Conservation (phyloP, 2,329 filamentous ascomycete genomes). For the Daldinia sp. region DNA sequence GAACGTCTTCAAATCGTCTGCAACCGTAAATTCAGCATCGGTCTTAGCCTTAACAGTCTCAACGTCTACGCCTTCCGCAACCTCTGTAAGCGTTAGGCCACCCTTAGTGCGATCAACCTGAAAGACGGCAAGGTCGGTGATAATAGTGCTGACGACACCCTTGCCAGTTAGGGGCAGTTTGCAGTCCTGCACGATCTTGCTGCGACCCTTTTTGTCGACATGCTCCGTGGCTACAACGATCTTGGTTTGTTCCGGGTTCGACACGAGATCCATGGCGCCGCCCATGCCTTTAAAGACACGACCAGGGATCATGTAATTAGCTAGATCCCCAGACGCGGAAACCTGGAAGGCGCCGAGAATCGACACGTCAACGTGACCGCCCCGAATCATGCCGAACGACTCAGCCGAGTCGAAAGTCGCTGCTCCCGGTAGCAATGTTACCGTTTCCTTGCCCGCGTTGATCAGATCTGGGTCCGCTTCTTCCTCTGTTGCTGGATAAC, state of each 20-base stretch:
- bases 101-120: slow-evolving; percentile 73
- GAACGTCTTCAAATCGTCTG: slow-evolving; percentile 64
- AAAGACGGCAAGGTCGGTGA: slow-evolving; percentile 80
- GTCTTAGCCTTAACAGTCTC: slow-evolving; percentile 79
- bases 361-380: slow-evolving; percentile 85
- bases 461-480: slow-evolving; percentile 83
- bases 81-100: slow-evolving; percentile 74
- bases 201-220: slow-evolving; percentile 74
- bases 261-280: slow-evolving; percentile 79
- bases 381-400: slow-evolving; percentile 88
- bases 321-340: slow-evolving; percentile 80
- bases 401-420: slow-evolving; percentile 83
- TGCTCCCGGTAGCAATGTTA: slow-evolving; percentile 81
- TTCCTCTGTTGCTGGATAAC: slow-evolving; percentile 76
- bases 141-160: slow-evolving; percentile 76
- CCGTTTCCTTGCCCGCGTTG: slow-evolving; percentile 90
- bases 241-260: slow-evolving; percentile 77
- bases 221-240: slow-evolving; percentile 79
- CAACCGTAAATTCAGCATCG: slow-evolving; percentile 74
- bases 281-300: slow-evolving; percentile 92
- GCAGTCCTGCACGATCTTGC: slow-evolving; percentile 75
- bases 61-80: slow-evolving; percentile 75
- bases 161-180: slow-evolving; percentile 74
- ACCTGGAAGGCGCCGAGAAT: slow-evolving; percentile 88
- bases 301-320: slow-evolving; percentile 91